phyloP scores from a whole-genome alignment of 2,329 filamentous ascomycete species.

The Blumeria graminis region DNA sequence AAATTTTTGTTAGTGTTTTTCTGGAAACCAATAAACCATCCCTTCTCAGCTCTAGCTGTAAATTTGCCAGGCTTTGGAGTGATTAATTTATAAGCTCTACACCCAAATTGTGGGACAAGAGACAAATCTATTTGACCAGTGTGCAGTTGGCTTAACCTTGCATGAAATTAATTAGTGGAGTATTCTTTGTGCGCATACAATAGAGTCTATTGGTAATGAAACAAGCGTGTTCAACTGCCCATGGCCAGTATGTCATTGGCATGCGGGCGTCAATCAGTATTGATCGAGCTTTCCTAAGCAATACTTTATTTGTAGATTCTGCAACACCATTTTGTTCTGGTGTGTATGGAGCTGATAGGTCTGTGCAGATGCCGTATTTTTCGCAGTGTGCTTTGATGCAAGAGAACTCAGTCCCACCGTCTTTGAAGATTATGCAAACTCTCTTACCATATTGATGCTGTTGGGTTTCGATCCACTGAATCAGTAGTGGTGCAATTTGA shows the following conservation, averaged over 20 bases:
- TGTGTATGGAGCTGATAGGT: not conserved
- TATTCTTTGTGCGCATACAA: not conserved
- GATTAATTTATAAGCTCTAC: no score
- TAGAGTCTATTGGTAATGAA: conserved; percentile 1
- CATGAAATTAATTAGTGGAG: not conserved
- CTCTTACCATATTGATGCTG: no score
- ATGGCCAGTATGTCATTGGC: not conserved
- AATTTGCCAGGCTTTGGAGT: no score
- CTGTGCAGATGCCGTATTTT: not conserved
- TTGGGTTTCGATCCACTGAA: no score
- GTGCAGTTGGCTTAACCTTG: conserved; percentile 1
- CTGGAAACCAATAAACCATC: not conserved
- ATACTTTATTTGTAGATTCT: not conserved
- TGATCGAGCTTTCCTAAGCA: not conserved
- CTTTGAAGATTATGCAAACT: not conserved
- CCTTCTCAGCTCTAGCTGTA: no score
- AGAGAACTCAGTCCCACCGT: not conserved
- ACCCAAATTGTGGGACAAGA: no score
- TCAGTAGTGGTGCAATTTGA: no score
- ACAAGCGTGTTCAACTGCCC: not conserved
- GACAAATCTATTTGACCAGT: no score
- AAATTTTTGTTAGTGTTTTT: not conserved
- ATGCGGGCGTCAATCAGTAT: no score
- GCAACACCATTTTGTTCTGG: not conserved
- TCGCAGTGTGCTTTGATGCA: not conserved